Conservation (phyloP, 1,139 yeast genomes). For the Yamadazyma songkhlaensis region DNA sequence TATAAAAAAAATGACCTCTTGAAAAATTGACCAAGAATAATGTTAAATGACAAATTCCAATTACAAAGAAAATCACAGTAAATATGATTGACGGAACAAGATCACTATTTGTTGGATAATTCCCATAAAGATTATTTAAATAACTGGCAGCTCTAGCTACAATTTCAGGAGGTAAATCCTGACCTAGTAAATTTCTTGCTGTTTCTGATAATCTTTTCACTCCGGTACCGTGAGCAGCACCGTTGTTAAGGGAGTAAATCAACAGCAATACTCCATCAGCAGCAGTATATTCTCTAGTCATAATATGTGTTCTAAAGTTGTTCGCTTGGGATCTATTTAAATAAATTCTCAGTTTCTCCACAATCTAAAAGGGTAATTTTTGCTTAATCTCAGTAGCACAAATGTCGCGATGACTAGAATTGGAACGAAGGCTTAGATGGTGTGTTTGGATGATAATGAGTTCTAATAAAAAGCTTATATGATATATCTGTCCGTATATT, state of each 20-base stretch:
- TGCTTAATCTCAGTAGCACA: too few relatives aligned
- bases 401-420: too few relatives aligned
- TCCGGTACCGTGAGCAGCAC: constrained; percentile 15
- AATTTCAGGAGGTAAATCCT: constrained; percentile 33
- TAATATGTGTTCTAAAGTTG: neutral
- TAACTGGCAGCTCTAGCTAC: constrained; percentile 31
- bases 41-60: constrained; percentile 45
- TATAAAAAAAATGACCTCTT: constrained; percentile 65
- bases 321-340: neutral
- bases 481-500: too few relatives aligned
- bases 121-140: constrained; percentile 62
- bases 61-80: constrained; percentile 49
- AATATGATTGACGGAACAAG: constrained; percentile 63
- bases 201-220: constrained; percentile 5
- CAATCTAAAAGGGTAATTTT: too few relatives aligned
- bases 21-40: constrained; percentile 50
- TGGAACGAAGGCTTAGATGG: too few relatives aligned
- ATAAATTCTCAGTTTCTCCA: neutral
- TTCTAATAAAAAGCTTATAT: too few relatives aligned
- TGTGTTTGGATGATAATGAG: too few relatives aligned
- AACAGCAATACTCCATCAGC: constrained; percentile 14
- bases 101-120: constrained; percentile 57
- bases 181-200: constrained; percentile 13
- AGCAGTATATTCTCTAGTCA: constrained; percentile 8
- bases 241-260: constrained; percentile 13